Conservation (phyloP, 2,329 filamentous ascomycete species). For the Ceratocystis colombiana region DNA sequence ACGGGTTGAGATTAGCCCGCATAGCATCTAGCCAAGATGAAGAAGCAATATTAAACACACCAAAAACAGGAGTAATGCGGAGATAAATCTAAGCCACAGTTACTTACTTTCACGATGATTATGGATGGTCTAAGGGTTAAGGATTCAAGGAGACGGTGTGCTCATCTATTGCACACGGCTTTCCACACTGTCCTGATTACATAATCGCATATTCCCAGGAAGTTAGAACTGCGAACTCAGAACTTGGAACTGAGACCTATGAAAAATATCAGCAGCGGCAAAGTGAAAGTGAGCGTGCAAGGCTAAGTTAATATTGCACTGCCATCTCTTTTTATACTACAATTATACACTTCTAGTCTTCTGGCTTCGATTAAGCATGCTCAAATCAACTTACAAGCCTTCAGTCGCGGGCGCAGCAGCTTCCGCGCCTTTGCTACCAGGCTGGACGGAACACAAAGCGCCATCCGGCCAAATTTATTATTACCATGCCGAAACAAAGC, state of each 20-base stretch:
- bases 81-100: no score
- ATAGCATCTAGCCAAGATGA: no score
- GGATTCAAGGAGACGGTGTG: neutral
- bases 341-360: neutral
- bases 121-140: neutral
- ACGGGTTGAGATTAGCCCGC: no score
- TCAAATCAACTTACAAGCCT: slow-evolving; percentile 67
- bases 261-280: neutral
- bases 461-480: slow-evolving; percentile 82
- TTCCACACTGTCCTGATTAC: neutral
- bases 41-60: no score
- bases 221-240: neutral
- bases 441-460: slow-evolving; percentile 90
- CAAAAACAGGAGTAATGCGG: no score
- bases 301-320: neutral
- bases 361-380: slow-evolving; percentile 39
- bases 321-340: neutral
- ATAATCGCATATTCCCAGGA: neutral
- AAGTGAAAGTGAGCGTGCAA: no score
- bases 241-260: no score
- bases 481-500: slow-evolving; percentile 70
- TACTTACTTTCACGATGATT: no score
- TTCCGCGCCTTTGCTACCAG: slow-evolving; percentile 55
- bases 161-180: neutral
- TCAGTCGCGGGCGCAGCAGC: slow-evolving; percentile 35